phyloP scores from a whole-genome alignment of 305 asterid species.

The Fraxinus xanthoxyloides region DNA sequence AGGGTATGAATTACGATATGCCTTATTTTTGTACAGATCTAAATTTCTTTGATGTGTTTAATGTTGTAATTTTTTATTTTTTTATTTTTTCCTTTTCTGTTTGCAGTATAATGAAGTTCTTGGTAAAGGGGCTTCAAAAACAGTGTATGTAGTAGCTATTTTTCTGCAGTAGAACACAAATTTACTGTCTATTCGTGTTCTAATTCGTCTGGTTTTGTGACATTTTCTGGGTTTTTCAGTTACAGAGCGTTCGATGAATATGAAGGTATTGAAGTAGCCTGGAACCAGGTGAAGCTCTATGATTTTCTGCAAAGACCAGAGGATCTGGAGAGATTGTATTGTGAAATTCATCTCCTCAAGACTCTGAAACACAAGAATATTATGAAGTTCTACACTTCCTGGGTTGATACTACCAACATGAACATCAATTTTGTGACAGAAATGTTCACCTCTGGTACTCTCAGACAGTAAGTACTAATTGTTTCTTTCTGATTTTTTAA shows the following conservation, averaged over 20 bases:
- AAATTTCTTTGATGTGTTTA: slow-evolving; percentile 14
- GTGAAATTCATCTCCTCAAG: slow-evolving; percentile 80
- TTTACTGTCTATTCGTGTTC: neutral
- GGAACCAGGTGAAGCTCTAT: slow-evolving; percentile 80
- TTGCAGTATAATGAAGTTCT: slow-evolving; percentile 77
- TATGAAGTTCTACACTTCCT: slow-evolving; percentile 77
- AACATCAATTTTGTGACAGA: slow-evolving; percentile 89
- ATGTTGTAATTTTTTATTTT: neutral
- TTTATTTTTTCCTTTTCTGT: slow-evolving; percentile 13
- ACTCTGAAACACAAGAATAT: slow-evolving; percentile 67
- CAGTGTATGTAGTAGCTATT: slow-evolving; percentile 54
- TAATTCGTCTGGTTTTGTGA: neutral
- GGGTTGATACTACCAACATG: slow-evolving; percentile 76
- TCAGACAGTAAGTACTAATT: slow-evolving; percentile 63
- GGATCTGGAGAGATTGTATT: slow-evolving; percentile 77
- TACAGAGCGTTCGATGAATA: slow-evolving; percentile 82
- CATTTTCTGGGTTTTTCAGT: slow-evolving; percentile 32
- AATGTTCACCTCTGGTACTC: slow-evolving; percentile 86
- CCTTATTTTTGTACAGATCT: slow-evolving; percentile 12
- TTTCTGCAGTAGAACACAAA: neutral
- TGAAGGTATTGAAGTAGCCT: slow-evolving; percentile 88
- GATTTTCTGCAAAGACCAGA: slow-evolving; percentile 80
- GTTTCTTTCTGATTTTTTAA: neutral
- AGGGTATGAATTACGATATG: slow-evolving; percentile 41
- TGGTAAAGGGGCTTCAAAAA: slow-evolving; percentile 88